Evolutionary conservation across 163 green algal genomes (phyloP).

Genomic region (Prototheca wickerhamii): DNA sequence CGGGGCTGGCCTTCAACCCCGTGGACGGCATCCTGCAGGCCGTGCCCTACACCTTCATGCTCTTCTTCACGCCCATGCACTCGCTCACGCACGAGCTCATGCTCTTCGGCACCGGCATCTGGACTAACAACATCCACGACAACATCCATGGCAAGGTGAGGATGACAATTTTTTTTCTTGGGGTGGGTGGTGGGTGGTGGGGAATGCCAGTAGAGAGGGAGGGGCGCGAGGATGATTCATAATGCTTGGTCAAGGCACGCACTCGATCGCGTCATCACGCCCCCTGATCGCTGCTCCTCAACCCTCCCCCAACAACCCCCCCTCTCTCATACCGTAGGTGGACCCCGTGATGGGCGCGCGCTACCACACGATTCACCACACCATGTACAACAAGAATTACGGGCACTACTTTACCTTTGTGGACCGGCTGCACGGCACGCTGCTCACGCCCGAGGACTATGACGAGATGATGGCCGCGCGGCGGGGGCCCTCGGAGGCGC

Average conservation of each 20-base stretch:
- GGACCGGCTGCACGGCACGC: slow-evolving; percentile 73
- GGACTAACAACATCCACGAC: slow-evolving; percentile 94
- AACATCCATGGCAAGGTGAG: slow-evolving; percentile 14
- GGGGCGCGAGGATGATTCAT: not conserved
- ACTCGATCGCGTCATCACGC: no score
- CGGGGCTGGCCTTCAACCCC: slow-evolving; percentile 84
- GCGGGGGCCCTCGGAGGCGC: not conserved
- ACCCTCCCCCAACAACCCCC: not conserved
- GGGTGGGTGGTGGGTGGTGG: not conserved
- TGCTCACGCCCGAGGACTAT: slow-evolving; percentile 58
- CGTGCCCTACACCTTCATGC: slow-evolving; percentile 64
- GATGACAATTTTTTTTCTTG: not conserved
- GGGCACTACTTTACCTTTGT: slow-evolving; percentile 90
- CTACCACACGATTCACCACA: slow-evolving; percentile 96
- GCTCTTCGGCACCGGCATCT: slow-evolving; percentile 86
- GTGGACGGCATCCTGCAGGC: slow-evolving; percentile 87
- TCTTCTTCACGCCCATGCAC: slow-evolving; percentile 86
- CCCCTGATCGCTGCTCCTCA: not conserved
- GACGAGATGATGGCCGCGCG: slow-evolving; percentile 3
- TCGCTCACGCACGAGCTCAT: slow-evolving; percentile 87
- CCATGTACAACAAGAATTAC: slow-evolving; percentile 90
- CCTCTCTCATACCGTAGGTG: slow-evolving; percentile 25
- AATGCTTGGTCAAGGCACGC: no score
- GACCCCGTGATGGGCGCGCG: slow-evolving; percentile 85
- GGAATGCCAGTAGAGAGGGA: not conserved